A percentile compares a stretch with the other conserved stretches of the same genome.
Conservation (phyloP, 2,329 filamentous ascomycete genomes). For the Calonectria hawksworthii region DNA sequence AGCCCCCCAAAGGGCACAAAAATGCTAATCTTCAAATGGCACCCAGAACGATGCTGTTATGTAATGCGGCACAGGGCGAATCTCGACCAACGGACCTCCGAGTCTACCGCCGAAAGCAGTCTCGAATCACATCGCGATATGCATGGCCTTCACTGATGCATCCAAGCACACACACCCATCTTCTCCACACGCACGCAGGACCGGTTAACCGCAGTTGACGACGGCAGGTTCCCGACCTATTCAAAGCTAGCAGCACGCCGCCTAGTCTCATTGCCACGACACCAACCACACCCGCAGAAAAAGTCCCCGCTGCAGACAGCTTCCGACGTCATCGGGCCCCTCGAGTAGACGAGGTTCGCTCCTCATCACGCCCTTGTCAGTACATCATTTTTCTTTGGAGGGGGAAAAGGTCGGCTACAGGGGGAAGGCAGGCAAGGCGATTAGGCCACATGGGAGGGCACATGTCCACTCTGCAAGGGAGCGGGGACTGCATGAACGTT, state of each 20-base stretch:
- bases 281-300: not conserved
- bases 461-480: conserved; percentile 42
- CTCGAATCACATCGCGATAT: not conserved
- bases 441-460: conserved; percentile 37
- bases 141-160: conserved; percentile 1
- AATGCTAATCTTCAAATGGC: not conserved
- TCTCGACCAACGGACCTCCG: conserved; percentile 15
- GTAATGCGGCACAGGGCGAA: not conserved
- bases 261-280: not conserved
- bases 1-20: not conserved
- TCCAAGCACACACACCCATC: not conserved
- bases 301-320: not conserved
- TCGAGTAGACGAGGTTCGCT: not conserved
- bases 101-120: conserved; percentile 20
- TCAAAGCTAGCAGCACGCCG: conserved; percentile 5
- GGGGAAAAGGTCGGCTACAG: conserved; percentile 22
- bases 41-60: not conserved
- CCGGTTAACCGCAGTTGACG: conserved; percentile 20
- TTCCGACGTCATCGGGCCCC: conserved; percentile 10
- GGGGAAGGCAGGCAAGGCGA: conserved; percentile 25
- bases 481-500: conserved; percentile 45
- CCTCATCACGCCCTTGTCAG: not conserved
- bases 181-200: conserved; percentile 11
- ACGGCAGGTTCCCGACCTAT: conserved; percentile 2
- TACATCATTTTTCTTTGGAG: conserved; percentile 3